These are phyloP conservation scores for Kwoniella botswanensis DNA, from an alignment of 768 basidiomycete genomes.

Conservation along the genomic window DNA sequence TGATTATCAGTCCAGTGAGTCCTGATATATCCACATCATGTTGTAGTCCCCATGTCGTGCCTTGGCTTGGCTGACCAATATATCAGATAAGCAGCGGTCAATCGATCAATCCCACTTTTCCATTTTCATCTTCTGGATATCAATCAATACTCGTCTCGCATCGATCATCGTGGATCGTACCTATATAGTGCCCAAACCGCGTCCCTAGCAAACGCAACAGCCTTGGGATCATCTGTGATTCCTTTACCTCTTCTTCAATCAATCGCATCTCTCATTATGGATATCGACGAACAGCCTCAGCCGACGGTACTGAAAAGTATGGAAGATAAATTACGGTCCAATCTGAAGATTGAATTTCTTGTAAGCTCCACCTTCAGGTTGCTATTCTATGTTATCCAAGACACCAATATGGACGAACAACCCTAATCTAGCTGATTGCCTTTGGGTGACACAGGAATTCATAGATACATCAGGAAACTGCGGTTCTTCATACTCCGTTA, in stretches of 20 bases:
- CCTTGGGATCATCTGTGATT: neutral
- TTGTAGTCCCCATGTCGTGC: neutral
- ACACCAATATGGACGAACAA: neutral
- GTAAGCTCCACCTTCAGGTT: conserved; percentile 21
- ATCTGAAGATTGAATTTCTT: conserved; percentile 40
- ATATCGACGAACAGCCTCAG: conserved; percentile 14
- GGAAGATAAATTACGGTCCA: conserved; percentile 41
- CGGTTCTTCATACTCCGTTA: conserved; percentile 53
- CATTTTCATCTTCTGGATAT: neutral
- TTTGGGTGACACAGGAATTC: conserved; percentile 39
- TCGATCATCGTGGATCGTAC: neutral
- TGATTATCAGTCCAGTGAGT: neutral
- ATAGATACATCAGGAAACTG: conserved; percentile 57
- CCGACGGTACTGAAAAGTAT: conserved; percentile 27
- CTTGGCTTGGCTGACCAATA: neutral
- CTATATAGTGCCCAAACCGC: neutral
- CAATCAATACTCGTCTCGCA: neutral
- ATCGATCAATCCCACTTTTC: neutral
- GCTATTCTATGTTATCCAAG: neutral
- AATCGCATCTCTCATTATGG: conserved; percentile 7
- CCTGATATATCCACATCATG: conserved; percentile 1
- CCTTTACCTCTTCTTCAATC: neutral
- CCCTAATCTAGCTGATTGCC: neutral
- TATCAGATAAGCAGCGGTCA: conserved; percentile 11
- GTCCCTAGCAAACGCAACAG: neutral